Base-by-base conservation (phyloP, 2,329 filamentous ascomycete species). In the Trichoderma brevicompactum region DNA sequence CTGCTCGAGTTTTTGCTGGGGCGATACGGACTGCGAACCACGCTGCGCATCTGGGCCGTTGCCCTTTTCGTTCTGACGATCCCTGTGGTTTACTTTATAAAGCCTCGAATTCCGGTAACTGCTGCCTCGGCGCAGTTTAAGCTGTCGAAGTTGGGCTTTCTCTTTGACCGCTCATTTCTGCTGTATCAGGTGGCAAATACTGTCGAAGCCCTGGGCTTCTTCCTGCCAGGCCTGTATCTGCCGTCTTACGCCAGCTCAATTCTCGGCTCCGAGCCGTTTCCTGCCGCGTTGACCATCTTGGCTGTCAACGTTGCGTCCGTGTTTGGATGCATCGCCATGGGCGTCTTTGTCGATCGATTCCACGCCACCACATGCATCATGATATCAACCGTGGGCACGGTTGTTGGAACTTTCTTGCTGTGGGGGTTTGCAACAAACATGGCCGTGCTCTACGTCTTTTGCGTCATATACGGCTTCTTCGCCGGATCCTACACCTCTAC, bases 381-480 rank as follows among this genome's bases (percentile, higher is more conserved):
- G 49, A 74, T 88, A 7, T 85, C 85, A 0, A 82, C 84, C 0
- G 68, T 83, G 3, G 82, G 83, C 9, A 84, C 86, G 0, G 79
- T 82, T 0, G 60, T 85, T 6, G 82, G 83, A 0, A 83, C 82
- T 0, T 80, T 89, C 23, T 72, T 87, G 17, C 76, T 89, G 41
- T 89, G 87, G 87, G 87, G 86, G 0, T 72, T 82, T 38, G 79
- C 83, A 34, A 79, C 78, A 0, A 80, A 78, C 7, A 74, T 85
- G 52, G 78, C 79, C 2, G 73, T 85, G 15, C 75, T 89, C 32
- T 81, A 85, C 19, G 68, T 84, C 13, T 89, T 88, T 73, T 83
- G 85, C 17, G 73, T 86, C 23, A 78, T 81, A 9, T 89, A 86
- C 71, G 87, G 87, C 0, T 80, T 88, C 69, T 89, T 88, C 63